Evolutionary conservation across 768 basidiomycete species (phyloP), one percentile per base, ranked within the genome.

Genomic region (Gloeostereum incarnatum): DNA sequence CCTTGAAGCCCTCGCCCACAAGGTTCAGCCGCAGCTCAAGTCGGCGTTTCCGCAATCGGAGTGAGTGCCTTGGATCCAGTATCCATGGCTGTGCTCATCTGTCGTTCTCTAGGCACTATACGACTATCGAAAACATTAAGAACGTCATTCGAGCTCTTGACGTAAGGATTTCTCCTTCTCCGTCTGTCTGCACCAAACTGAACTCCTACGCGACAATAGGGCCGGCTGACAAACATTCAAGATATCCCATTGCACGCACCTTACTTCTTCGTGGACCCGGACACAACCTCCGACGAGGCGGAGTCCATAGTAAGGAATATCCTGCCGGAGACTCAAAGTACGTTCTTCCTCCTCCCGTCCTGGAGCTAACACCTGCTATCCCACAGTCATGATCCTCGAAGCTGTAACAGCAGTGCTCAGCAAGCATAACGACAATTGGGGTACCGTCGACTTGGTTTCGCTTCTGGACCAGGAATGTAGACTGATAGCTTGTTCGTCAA

Each of bases 251-350:
- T 53, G 1, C 63, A 78, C 17, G 81, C 76, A 0, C 75, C 82
- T 1, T 94, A 81, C 56, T 76, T 94, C 58, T 97, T 96, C 55
- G 55, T 73, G 13, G 71, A 76, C 3, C 88, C 88, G 0, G 63
- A 83, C 36, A 69, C 76, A 39, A 36, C 58, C 1, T 65, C 71
- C 1, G 55, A 69, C 0, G 75, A 80, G 39, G 79, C 86, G 0
- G 51, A 57, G 35, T 56, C 51, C 9, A 76, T 90, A 71, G 46
- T 66, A 18, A 57, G 59, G 20, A 59, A 61, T 3, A 49, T 79
- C 2, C 43, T 64, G 0, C 38, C 49, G 1, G 59, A 64, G 6
- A 52, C 69, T 14, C 75, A 69, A 55, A 46, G 81, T 79, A n/a
- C n/a, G n/a, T n/a, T n/a, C n/a, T n/a, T n/a, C n/a, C 10, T 27